A percentile compares a stretch with the other conserved stretches of the same genome.
phyloP scores from a whole-genome alignment of 495 filamentous ascomycete genomes.

The Physcia stellaris region DNA sequence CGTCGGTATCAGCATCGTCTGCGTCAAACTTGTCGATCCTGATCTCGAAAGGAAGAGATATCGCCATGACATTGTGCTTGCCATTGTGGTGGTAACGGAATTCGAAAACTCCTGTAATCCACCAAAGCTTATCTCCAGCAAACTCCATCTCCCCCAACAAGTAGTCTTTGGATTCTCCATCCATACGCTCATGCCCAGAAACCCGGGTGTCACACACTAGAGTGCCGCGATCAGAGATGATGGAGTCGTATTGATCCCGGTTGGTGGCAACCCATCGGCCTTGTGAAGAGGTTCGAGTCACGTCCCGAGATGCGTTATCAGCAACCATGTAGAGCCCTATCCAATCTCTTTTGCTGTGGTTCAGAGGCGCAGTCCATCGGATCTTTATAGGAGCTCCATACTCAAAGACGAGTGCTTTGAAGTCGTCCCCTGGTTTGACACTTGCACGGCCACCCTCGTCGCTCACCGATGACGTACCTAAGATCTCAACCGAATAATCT shows the following conservation, averaged over 20 bases:
- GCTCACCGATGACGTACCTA: constrained; percentile 44
- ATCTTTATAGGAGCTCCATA: constrained; percentile 88
- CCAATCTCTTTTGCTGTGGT: constrained; percentile 91
- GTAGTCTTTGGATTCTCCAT: constrained; percentile 35
- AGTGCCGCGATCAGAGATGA: constrained; percentile 65
- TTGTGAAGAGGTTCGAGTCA: constrained; percentile 70
- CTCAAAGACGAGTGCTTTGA: constrained; percentile 65
- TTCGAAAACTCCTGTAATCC: constrained; percentile 90
- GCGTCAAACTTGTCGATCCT: constrained; percentile 64
- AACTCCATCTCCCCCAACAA: constrained; percentile 74
- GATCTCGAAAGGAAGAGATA: constrained; percentile 87
- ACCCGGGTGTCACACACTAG: constrained; percentile 48
- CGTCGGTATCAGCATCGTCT: constrained; percentile 39
- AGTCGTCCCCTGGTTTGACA: constrained; percentile 36
- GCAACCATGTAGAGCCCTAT: constrained; percentile 88
- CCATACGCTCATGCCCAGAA: constrained; percentile 26
- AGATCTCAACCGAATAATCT: constrained; percentile 66
- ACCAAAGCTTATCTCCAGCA: constrained; percentile 87
- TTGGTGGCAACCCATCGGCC: constrained; percentile 83
- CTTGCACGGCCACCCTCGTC: constrained; percentile 36
- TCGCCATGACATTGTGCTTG: constrained; percentile 90
- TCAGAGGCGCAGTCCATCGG: constrained; percentile 80
- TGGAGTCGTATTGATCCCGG: constrained; percentile 61
- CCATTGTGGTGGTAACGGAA: constrained; percentile 95
- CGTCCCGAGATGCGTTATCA: constrained; percentile 75